Percentiles rank a stretch among this genome's conserved stretches.
phyloP scores from a whole-genome alignment of 2,329 filamentous ascomycete species.

The Endocalyx cinctus region DNA sequence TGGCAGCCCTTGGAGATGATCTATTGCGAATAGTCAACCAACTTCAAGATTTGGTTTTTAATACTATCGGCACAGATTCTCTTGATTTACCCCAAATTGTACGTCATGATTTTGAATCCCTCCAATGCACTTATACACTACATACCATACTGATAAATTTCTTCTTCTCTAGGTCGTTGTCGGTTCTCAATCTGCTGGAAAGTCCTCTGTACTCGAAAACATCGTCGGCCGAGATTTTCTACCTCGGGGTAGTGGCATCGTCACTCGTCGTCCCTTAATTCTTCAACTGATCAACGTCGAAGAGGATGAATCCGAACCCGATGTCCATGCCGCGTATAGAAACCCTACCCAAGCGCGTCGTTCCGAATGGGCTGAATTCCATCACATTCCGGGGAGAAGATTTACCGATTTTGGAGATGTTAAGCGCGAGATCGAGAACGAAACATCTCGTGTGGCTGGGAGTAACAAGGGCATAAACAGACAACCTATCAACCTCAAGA shows the following conservation, averaged over 20 bases:
- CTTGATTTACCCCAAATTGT: conserved; percentile 97
- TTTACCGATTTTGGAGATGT: conserved; percentile 92
- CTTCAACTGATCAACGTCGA: conserved; percentile 97
- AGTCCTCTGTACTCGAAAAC: conserved; percentile 97
- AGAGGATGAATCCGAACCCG: conserved; percentile 62
- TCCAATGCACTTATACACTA: too few species aligned
- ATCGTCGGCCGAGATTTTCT: conserved; percentile 97
- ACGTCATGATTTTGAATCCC: conserved; percentile 33
- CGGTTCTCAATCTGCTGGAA: conserved; percentile 95
- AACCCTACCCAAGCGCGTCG: conserved; percentile 65
- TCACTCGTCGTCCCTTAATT: conserved; percentile 89
- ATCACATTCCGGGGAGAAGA: conserved; percentile 83
- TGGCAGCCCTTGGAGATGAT: conserved; percentile 95
- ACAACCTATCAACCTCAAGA: conserved; percentile 96
- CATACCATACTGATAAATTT: conserved; percentile 11
- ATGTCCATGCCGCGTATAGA: conserved; percentile 68
- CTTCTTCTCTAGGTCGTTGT: conserved; percentile 73
- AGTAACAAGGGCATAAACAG: conserved; percentile 98
- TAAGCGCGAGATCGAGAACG: conserved; percentile 93
- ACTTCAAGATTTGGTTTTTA: conserved; percentile 97
- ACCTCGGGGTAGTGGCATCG: conserved; percentile 92
- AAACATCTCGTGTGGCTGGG: conserved; percentile 86
- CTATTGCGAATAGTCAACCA: conserved; percentile 95
- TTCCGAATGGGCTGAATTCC: conserved; percentile 88
- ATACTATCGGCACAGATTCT: conserved; percentile 98